A percentile compares a stretch with the other conserved stretches of the same genome.
Evolutionary conservation across 73 alveolate genomes (phyloP).

Genomic region (Effrenium voratum): DNA sequence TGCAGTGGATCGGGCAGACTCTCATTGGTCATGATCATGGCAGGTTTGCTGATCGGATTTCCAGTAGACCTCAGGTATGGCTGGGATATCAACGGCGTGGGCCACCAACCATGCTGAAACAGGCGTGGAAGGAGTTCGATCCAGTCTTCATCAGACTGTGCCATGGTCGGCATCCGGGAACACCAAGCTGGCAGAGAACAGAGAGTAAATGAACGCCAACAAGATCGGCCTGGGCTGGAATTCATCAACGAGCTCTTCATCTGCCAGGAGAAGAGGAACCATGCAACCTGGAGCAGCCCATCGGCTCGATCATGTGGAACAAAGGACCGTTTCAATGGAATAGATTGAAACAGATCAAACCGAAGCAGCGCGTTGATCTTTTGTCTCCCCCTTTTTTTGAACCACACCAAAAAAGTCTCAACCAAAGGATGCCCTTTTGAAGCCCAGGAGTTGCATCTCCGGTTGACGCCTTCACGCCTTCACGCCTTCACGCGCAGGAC

Average conservation of each 20-base stretch:
- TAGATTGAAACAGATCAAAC: too few species aligned
- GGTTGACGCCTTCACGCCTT: too few species aligned
- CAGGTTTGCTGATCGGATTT: not conserved
- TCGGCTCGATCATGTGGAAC: not conserved
- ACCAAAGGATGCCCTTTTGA: too few species aligned
- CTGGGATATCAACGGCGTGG: slow-evolving; percentile 55
- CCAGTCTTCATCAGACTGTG: not conserved
- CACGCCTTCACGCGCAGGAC: too few species aligned
- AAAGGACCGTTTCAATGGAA: not conserved
- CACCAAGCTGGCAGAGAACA: not conserved
- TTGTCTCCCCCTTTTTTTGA: too few species aligned
- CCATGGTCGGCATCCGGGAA: not conserved
- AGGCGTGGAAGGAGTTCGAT: not conserved
- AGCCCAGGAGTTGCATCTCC: too few species aligned
- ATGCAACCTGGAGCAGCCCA: not conserved
- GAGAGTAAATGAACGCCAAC: not conserved
- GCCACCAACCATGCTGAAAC: too few species aligned
- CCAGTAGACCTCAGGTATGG: slow-evolving; percentile 27
- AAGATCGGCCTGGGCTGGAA: not conserved
- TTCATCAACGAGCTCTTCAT: not conserved
- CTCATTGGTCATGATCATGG: not conserved
- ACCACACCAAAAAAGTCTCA: too few species aligned
- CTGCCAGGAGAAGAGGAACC: not conserved
- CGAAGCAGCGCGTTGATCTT: too few species aligned
- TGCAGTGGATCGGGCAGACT: not conserved